phyloP scores from a whole-genome alignment of 495 filamentous ascomycete species.

The Talaromyces liani region DNA sequence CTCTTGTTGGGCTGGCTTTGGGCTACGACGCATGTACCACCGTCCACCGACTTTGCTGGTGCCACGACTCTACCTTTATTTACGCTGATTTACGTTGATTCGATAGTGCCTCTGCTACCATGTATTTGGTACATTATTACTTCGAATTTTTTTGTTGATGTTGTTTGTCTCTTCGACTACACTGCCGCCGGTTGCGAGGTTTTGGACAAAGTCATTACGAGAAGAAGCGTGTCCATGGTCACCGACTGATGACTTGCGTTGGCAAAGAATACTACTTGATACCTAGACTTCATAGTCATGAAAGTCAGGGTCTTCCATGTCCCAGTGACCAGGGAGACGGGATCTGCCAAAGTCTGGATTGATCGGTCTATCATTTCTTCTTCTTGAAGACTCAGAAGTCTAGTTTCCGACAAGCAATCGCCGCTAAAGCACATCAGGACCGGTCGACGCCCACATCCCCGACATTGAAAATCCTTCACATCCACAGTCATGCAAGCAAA shows the following conservation, averaged over 20 bases:
- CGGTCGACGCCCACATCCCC: background rate
- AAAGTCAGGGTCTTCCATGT: background rate
- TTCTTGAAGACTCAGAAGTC: background rate
- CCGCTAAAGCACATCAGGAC: background rate
- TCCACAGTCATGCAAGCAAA: background rate
- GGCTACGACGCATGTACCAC: background rate
- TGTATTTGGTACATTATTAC: background rate
- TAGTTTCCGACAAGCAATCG: background rate
- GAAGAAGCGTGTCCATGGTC: background rate
- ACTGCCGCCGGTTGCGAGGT: background rate
- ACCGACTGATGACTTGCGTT: background rate
- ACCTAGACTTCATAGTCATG: background rate
- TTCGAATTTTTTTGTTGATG: background rate
- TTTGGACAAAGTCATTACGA: background rate
- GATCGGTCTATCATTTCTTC: background rate
- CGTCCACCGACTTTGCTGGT: background rate
- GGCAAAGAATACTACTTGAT: background rate
- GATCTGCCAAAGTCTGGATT: background rate
- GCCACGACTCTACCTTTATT: background rate
- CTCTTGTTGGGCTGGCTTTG: slow-evolving; percentile 5
- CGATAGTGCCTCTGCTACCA: background rate
- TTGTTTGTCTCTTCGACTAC: background rate
- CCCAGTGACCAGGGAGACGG: background rate
- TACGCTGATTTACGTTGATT: background rate
- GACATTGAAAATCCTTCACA: background rate